Base-by-base conservation (phyloP, 192 early-diverging fungal genomes). In the Kappamyces sp. region DNA sequence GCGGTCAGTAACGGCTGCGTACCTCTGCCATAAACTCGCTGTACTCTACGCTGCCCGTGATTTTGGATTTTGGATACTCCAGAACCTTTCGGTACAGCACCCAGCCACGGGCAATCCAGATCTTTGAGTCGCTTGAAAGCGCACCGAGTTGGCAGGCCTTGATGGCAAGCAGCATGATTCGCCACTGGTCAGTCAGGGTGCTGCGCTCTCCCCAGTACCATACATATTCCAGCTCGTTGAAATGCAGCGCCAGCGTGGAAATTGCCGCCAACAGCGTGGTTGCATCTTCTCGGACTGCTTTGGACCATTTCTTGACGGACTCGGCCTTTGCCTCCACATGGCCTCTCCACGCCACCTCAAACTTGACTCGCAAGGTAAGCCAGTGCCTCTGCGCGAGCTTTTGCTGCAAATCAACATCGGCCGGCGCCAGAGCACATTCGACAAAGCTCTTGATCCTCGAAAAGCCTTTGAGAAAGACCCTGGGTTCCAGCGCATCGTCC, bases 131-230 rank as follows among this genome's bases (percentile, higher is more conserved):
- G 44, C 31, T 59, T 59, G 7, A 40, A n/a, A 31, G 23, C 23
- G 23, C 23, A 23, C 32, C 38, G 6, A 40, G 6, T 8, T 37
- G 3, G 43, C 57, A 59, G 36, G 13, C n/a, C 13, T 47, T 13
- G 3, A 40, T 13, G 8, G 49, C 8, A 12, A 5, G 32, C 8
- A 40, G 38, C 10, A 59, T 5, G 23, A 40, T 36, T n/a, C 12
- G 23, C 57, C 57, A 59, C 34, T 59, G 34, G n/a, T 40, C 32
- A 3, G 13, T 31, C n/a, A 59, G 9, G 5, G 10, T 3, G 1
- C 33, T n/a, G 8, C 57, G 42, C 38, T 59, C 57, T 3, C 12
- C 10, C 57, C 57, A 59, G 43, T 59, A 59, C 57, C 57, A 59
- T 32, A 13, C 41, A 59, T 59, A 59, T 34, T 59, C 57, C 35